phyloP scores from a whole-genome alignment of 148 eudicot genomes.

The Rhododendron henanense region DNA sequence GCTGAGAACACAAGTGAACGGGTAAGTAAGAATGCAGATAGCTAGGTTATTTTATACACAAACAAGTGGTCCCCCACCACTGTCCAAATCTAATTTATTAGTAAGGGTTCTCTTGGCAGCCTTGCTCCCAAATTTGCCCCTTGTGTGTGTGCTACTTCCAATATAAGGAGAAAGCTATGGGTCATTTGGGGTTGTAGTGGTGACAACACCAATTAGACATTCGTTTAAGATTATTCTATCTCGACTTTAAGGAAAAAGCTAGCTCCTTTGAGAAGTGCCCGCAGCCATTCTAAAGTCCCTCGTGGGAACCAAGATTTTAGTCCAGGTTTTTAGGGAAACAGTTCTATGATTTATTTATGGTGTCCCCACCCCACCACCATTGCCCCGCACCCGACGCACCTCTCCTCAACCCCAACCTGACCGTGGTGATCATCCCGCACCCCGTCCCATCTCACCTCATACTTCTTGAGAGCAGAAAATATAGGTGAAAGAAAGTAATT shows the following conservation, averaged over 20 bases:
- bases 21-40: background rate
- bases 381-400: background rate
- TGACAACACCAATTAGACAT: background rate
- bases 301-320: background rate
- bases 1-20: background rate
- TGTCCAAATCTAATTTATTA: background rate
- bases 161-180: background rate
- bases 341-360: background rate
- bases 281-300: background rate
- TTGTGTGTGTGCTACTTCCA: background rate
- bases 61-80: background rate
- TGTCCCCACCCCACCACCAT: background rate
- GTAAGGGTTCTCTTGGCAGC: background rate
- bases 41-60: background rate
- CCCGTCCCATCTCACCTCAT: background rate
- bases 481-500: background rate
- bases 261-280: background rate
- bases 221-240: background rate
- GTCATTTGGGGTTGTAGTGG: background rate
- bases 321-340: background rate
- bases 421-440: background rate
- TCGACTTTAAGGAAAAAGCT: background rate
- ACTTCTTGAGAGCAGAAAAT: background rate
- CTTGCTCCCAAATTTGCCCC: background rate
- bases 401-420: background rate